Conservation (phyloP, 2,329 filamentous ascomycete species). For the Aspergillus jensenii region DNA sequence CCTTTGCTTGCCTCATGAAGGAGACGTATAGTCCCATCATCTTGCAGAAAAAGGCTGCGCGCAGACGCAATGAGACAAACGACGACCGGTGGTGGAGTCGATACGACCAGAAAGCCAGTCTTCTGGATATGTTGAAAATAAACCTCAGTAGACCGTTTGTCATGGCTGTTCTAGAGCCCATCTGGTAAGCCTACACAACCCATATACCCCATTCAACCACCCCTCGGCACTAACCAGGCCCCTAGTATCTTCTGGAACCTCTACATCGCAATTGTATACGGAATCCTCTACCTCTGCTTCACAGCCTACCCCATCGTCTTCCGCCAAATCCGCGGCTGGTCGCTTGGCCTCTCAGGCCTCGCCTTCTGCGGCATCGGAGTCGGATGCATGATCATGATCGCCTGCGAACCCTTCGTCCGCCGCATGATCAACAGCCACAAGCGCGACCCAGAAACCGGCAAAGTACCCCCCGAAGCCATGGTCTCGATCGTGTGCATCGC, state of each 20-base stretch:
- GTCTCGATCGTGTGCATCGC: slow-evolving; percentile 78
- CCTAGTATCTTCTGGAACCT: slow-evolving; percentile 71
- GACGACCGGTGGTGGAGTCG: slow-evolving; percentile 75
- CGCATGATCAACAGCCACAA: slow-evolving; percentile 75
- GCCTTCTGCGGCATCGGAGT: slow-evolving; percentile 72
- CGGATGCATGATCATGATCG: slow-evolving; percentile 55
- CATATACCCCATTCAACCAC: background rate
- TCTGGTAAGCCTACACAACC: slow-evolving; percentile 58
- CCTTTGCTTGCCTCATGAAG: slow-evolving; percentile 59
- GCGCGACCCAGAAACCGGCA: slow-evolving; percentile 72
- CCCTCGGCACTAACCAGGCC: background rate
- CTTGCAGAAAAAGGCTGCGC: slow-evolving; percentile 64
- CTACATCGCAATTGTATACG: slow-evolving; percentile 76
- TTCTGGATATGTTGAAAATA: slow-evolving; percentile 67
- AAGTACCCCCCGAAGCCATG: slow-evolving; percentile 73
- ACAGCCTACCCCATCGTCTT: slow-evolving; percentile 89
- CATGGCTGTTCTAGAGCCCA: slow-evolving; percentile 78
- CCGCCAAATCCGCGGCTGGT: slow-evolving; percentile 72
- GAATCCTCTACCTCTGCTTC: slow-evolving; percentile 86
- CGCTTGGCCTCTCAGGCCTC: slow-evolving; percentile 69
- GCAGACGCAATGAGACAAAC: slow-evolving; percentile 64
- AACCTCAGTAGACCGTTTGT: slow-evolving; percentile 77
- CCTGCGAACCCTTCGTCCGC: slow-evolving; percentile 67
- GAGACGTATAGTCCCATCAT: slow-evolving; percentile 78
- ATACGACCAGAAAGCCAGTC: slow-evolving; percentile 70